These are phyloP conservation scores for Trametes pubescens DNA, from an alignment of 1,284 basidiomycete species.

Conservation along the genomic window DNA sequence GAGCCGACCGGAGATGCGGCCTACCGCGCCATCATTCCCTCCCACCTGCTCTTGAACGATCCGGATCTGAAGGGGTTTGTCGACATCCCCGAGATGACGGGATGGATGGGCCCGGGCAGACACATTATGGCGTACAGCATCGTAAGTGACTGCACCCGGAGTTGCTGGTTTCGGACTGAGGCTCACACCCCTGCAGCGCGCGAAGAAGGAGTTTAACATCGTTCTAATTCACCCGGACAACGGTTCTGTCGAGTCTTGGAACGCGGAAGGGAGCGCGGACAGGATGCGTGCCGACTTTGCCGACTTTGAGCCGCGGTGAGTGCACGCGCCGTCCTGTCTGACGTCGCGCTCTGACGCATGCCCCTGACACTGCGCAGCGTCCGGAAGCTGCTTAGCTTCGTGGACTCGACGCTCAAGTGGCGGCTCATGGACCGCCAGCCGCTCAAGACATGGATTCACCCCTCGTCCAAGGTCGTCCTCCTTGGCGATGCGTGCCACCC, in stretches of 20 bases:
- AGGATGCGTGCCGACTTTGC: conserved; percentile 54
- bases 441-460: conserved; percentile 51
- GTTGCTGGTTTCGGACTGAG: neutral
- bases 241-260: conserved; percentile 56
- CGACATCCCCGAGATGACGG: conserved; percentile 51
- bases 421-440: conserved; percentile 54
- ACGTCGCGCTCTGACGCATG: neutral
- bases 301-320: conserved; percentile 54
- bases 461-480: conserved; percentile 47
- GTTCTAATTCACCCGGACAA: conserved; percentile 54
- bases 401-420: conserved; percentile 54
- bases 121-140: conserved; percentile 56
- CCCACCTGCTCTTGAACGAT: conserved; percentile 54
- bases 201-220: conserved; percentile 52
- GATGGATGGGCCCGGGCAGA: conserved; percentile 51
- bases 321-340: neutral
- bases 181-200: conserved; percentile 38
- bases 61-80: conserved; percentile 55
- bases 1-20: conserved; percentile 62
- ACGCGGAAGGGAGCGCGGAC: conserved; percentile 52
- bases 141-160: conserved; percentile 36
- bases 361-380: conserved; percentile 39
- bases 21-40: conserved; percentile 58
- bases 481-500: conserved; percentile 62
- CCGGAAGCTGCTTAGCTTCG: conserved; percentile 49